These are phyloP conservation scores for Salix brachista DNA, from an alignment of 345 rosid genomes.

Conservation along the genomic window DNA sequence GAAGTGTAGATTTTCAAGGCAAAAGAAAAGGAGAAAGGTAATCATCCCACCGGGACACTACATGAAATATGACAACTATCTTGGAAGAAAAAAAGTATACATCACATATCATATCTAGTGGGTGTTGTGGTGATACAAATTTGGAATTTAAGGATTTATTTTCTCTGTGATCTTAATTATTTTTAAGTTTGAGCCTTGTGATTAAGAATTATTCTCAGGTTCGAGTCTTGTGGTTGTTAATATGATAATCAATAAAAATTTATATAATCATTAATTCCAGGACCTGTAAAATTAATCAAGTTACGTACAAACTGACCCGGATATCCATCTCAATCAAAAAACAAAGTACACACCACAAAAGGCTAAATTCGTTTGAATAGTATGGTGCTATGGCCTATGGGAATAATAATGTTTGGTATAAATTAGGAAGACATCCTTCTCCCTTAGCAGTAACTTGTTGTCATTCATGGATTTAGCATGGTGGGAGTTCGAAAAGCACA, in stretches of 20 bases:
- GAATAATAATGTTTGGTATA: not conserved
- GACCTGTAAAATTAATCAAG: rapidly evolving
- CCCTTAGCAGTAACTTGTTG: not conserved
- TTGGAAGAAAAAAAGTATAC: too few relatives aligned
- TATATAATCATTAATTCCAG: too few relatives aligned
- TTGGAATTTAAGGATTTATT: too few relatives aligned
- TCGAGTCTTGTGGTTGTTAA: too few relatives aligned
- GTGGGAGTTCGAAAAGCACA: not conserved
- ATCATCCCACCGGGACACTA: too few relatives aligned
- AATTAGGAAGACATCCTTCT: not conserved
- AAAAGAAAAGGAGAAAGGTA: too few relatives aligned
- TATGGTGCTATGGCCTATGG: not conserved
- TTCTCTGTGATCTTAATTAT: rapidly evolving
- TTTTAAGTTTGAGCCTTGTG: rapidly evolving
- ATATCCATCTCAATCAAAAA: too few relatives aligned
- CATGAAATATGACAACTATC: not conserved
- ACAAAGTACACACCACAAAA: not conserved
- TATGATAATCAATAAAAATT: rapidly evolving
- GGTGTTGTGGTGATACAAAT: too few relatives aligned
- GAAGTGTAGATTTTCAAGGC: not conserved
- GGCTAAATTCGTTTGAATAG: not conserved
- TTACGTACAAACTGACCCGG: rapidly evolving
- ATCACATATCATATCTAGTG: not conserved
- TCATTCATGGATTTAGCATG: not conserved
- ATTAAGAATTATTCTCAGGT: too few relatives aligned